Percentiles rank a stretch among this genome's conserved stretches.
phyloP scores from a whole-genome alignment of 768 basidiomycete genomes.

The Fomitopsis serialis region DNA sequence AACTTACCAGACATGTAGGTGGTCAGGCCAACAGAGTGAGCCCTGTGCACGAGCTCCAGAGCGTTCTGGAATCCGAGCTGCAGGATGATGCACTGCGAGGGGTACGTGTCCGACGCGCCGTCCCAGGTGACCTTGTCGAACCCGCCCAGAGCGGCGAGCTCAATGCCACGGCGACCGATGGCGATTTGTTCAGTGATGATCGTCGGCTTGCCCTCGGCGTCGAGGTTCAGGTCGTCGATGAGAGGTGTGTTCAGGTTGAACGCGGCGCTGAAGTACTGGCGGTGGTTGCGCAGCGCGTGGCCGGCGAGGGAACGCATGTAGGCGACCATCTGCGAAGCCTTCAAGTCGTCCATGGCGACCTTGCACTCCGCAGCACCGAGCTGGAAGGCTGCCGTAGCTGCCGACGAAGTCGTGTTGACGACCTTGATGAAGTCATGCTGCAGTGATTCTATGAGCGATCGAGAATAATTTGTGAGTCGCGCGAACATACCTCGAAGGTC shows the following conservation, averaged over 20 bases:
- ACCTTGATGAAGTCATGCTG: neutral
- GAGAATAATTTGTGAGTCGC: neutral
- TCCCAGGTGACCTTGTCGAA: slow-evolving; percentile 4
- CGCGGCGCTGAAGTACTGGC: slow-evolving; percentile 1
- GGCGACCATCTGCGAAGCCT: neutral
- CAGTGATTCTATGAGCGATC: neutral
- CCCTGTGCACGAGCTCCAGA: slow-evolving; percentile 1
- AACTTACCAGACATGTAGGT: slow-evolving; percentile 1
- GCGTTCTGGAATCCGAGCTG: neutral
- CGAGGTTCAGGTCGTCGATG: neutral
- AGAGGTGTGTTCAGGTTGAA: slow-evolving; percentile 1
- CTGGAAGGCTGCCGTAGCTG: neutral
- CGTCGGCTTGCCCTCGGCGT: neutral
- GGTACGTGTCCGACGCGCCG: slow-evolving; percentile 2
- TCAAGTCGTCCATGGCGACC: slow-evolving; percentile 2
- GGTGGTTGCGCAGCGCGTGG: neutral
- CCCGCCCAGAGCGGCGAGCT: slow-evolving; percentile 1
- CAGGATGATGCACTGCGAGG: neutral
- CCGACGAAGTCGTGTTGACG: neutral
- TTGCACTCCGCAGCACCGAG: slow-evolving; percentile 3
- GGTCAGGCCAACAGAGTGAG: neutral
- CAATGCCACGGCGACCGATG: neutral
- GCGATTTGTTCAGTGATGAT: neutral
- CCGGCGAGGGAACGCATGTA: slow-evolving; percentile 1
- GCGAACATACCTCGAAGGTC: neutral